A percentile compares a stretch with the other conserved stretches of the same genome.
Conservation (phyloP, 2,329 filamentous ascomycete species). For the Colletotrichum sublineola region DNA sequence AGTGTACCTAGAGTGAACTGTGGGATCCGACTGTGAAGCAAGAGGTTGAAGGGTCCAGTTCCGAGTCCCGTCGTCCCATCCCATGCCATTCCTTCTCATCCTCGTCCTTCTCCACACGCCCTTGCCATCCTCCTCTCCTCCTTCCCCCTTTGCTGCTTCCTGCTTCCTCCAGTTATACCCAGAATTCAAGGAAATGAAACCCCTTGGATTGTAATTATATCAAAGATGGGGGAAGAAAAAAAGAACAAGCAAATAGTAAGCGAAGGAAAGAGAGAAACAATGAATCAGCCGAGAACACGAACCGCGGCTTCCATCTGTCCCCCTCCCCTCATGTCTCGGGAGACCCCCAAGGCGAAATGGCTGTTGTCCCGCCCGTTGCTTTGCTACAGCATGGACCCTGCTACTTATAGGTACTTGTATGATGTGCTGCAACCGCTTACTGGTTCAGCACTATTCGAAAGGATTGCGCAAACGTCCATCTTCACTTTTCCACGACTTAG, state of each 20-base stretch:
- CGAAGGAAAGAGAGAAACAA: neutral
- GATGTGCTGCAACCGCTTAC: neutral
- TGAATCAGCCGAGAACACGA: neutral
- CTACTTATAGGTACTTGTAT: neutral
- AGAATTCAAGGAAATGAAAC: neutral
- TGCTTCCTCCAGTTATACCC: neutral
- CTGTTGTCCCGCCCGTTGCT: slow-evolving; percentile 3
- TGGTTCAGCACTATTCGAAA: neutral
- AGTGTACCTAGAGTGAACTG: neutral
- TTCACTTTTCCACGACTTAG: neutral
- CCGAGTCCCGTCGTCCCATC: slow-evolving; percentile 33
- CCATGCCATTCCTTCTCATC: neutral
- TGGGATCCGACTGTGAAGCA: slow-evolving; percentile 11
- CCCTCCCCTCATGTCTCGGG: neutral
- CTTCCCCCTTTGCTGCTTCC: too few species aligned
- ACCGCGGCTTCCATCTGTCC: neutral
- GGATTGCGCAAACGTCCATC: neutral
- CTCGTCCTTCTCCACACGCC: neutral
- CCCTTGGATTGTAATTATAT: neutral
- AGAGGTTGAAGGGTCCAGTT: slow-evolving; percentile 18
- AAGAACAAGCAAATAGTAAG: neutral
- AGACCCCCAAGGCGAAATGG: neutral
- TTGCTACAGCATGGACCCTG: neutral
- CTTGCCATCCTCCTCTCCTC: neutral
- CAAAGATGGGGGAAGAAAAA: neutral